Evolutionary conservation across 441 rosid species (phyloP).

Genomic region (Gossypium trilobum): DNA sequence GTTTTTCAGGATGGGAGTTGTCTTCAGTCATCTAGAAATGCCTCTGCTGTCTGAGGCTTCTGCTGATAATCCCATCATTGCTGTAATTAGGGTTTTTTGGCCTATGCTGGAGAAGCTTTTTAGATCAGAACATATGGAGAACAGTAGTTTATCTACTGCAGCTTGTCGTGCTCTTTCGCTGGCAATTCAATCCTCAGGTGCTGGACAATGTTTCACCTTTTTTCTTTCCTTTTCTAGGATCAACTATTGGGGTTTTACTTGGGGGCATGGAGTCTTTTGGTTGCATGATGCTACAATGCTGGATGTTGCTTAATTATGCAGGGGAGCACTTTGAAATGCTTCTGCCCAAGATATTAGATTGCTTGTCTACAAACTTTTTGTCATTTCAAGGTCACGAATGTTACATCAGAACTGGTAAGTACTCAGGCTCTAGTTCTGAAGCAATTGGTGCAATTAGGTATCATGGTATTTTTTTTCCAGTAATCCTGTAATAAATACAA

Average conservation of each 20-base stretch:
- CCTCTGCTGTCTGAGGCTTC: conserved; percentile 41
- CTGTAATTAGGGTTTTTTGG: conserved; percentile 71
- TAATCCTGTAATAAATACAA: background rate
- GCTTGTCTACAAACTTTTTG: conserved; percentile 75
- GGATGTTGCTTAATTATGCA: conserved; percentile 32
- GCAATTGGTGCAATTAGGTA: background rate
- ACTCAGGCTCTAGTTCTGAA: background rate
- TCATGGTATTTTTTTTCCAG: background rate
- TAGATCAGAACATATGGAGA: conserved; percentile 80
- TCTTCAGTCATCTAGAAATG: conserved; percentile 62
- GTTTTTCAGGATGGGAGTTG: conserved; percentile 74
- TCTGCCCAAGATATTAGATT: conserved; percentile 73
- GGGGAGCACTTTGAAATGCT: conserved; percentile 78
- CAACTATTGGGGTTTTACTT: background rate
- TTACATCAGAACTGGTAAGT: conserved; percentile 80
- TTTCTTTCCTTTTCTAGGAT: conserved; percentile 2
- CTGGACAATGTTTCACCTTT: conserved; percentile 15
- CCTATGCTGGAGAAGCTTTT: conserved; percentile 82
- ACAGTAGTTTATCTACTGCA: conserved; percentile 63
- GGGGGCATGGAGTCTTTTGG: conserved; percentile 12
- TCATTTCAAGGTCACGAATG: conserved; percentile 81
- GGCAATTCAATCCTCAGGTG: conserved; percentile 88
- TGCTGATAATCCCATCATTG: conserved; percentile 58
- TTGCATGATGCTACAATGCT: conserved; percentile 7
- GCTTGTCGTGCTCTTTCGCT: conserved; percentile 89